Conservation (phyloP, 768 basidiomycete genomes). For the Mycena filopes region DNA sequence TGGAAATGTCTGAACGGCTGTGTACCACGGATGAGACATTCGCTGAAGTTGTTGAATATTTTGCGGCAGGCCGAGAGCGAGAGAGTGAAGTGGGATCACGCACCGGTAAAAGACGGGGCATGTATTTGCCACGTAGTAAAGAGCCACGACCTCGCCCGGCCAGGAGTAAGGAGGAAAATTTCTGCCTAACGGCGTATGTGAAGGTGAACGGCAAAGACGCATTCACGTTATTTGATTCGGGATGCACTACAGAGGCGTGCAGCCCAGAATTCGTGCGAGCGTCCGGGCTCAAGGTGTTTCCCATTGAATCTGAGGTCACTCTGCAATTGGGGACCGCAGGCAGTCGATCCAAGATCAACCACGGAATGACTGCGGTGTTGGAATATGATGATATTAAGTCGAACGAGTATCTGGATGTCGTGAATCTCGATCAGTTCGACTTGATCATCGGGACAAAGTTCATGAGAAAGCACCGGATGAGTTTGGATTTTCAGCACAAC, state of each 20-base stretch:
- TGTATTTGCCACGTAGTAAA: neutral
- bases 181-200: constrained; percentile 12
- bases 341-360: constrained; percentile 42
- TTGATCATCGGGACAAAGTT: constrained; percentile 49
- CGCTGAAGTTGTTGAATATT: neutral
- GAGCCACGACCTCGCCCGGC: neutral
- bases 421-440: constrained; percentile 50
- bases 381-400: constrained; percentile 4
- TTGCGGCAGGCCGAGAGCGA: too few species aligned
- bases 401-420: constrained; percentile 43
- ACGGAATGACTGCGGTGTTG: constrained; percentile 35
- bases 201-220: constrained; percentile 22
- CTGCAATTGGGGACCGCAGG: constrained; percentile 47
- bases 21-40: too few species aligned
- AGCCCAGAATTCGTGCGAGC: constrained; percentile 35
- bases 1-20: too few species aligned
- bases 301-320: constrained; percentile 29
- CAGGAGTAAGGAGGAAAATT: neutral
- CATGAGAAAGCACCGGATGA: constrained; percentile 37
- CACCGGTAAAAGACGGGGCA: neutral
- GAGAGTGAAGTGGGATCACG: too few species aligned
- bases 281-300: constrained; percentile 16
- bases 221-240: constrained; percentile 29
- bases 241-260: constrained; percentile 32
- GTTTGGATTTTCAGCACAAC: constrained; percentile 39